Conservation (phyloP, 768 basidiomycete genomes). For the Boletus subparvulus region DNA sequence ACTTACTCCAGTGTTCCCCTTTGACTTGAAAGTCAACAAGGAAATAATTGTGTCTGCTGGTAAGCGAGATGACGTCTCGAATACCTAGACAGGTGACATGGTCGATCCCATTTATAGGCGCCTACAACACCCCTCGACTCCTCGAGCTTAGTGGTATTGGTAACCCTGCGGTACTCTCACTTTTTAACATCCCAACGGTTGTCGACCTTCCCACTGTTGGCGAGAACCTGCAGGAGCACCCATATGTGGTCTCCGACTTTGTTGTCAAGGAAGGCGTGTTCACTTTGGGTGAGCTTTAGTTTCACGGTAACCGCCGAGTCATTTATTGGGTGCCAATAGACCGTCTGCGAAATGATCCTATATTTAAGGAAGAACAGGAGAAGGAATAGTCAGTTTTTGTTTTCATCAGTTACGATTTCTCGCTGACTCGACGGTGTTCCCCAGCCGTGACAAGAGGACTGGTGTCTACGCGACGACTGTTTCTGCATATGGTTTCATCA, state of each 20-base stretch:
- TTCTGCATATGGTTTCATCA: slow-evolving; percentile 20
- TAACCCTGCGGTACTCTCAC: slow-evolving; percentile 10
- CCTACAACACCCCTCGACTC: slow-evolving; percentile 18
- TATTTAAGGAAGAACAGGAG: slow-evolving; percentile 8
- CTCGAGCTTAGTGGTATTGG: slow-evolving; percentile 23
- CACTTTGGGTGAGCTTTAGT: slow-evolving; percentile 10
- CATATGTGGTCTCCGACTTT: slow-evolving; percentile 10
- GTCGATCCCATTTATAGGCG: background rate
- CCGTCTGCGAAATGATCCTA: slow-evolving; percentile 11
- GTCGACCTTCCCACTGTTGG: slow-evolving; percentile 18
- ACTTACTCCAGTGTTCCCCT: background rate
- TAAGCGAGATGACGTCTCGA: background rate
- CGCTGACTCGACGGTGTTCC: background rate
- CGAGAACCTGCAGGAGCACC: slow-evolving; percentile 22
- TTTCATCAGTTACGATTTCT: background rate
- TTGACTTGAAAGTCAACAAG: slow-evolving; percentile 4
- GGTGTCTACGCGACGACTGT: slow-evolving; percentile 17
- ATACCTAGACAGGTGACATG: background rate
- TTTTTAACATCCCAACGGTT: slow-evolving; percentile 5
- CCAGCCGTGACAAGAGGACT: slow-evolving; percentile 11
- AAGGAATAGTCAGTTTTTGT: slow-evolving; percentile 14
- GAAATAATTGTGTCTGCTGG: slow-evolving; percentile 6
- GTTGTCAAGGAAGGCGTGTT: slow-evolving; percentile 13
- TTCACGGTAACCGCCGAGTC: background rate
- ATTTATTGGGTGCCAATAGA: background rate